Base-by-base conservation (phyloP, 169 alveolate genomes). In the Eimeria falciformis region DNA sequence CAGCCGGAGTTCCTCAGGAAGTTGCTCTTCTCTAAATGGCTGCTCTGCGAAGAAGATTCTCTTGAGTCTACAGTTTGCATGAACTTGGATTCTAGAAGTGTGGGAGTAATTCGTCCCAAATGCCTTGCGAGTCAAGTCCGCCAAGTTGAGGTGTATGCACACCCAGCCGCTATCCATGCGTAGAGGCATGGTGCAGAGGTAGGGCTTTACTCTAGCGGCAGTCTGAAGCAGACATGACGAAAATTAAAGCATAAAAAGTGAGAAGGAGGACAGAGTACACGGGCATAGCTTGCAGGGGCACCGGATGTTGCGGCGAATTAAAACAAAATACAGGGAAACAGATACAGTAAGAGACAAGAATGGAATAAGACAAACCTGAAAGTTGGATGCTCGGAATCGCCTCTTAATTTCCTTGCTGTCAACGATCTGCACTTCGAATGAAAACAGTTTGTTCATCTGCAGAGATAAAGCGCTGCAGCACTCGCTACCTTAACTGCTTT, bases 131-230 rank as follows among this genome's bases (percentile, higher is more conserved):
- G 99, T 98, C 95, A 98, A 98, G 91, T 98, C 99, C 18, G 98
- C 96, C 94, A 98, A 95, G 95, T 98, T 98, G 96, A 98, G 97
- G 95, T 98, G 99, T 90, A 98, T 97, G 96, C 97, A 97, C 95
- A 97, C 98, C 99, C 99, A 97, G 47, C 99, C 99, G 95, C 98
- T 99, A 94, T 98, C 99, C 81, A 98, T 95, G 93, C 99, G 97
- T 99, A 98, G 97, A 50, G 99, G 99, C 99, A 98, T 98, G 85
- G 99, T 97, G 90, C 99, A 98, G 93, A 98, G 96, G 95, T 97
- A 98, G 43, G 99, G 99, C 95, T 97, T 97, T 65, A 98, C 98
- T 93, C 99, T 96, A 55, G 98, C 96, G 53, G 98, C 96, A 33
- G 96, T 73, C 94, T 90, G 71, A 40, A 7, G 21, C 58, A 7